Conservation (phyloP, 1,139 yeast species). For the Saccharomyces hybrid region DNA sequence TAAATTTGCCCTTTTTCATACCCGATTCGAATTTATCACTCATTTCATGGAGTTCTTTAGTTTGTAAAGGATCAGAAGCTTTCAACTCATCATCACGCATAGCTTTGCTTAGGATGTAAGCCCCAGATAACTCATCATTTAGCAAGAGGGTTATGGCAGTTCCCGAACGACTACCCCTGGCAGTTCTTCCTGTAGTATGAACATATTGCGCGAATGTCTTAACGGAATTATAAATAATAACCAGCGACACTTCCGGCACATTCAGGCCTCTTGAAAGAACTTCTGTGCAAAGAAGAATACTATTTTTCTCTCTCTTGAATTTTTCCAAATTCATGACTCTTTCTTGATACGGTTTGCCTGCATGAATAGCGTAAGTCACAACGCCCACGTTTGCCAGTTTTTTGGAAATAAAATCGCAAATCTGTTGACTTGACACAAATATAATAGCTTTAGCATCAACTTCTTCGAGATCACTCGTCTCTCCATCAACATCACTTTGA, state of each 20-base stretch:
- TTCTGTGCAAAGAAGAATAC: slow-evolving; percentile 78
- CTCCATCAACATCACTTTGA: slow-evolving; percentile 25
- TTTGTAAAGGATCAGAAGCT: slow-evolving; percentile 35
- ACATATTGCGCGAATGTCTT: slow-evolving; percentile 93
- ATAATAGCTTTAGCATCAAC: slow-evolving; percentile 54
- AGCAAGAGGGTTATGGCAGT: slow-evolving; percentile 66
- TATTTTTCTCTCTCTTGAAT: slow-evolving; percentile 52
- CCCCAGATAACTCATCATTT: slow-evolving; percentile 52
- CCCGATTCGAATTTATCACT: slow-evolving; percentile 53
- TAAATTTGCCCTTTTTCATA: slow-evolving; percentile 63
- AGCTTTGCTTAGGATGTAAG: slow-evolving; percentile 62
- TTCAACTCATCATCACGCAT: slow-evolving; percentile 45
- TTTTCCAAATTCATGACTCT: slow-evolving; percentile 68
- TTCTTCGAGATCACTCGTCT: slow-evolving; percentile 12
- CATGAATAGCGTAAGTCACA: slow-evolving; percentile 68
- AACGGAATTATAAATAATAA: slow-evolving; percentile 83
- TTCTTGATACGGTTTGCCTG: slow-evolving; percentile 86
- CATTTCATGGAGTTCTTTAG: slow-evolving; percentile 38
- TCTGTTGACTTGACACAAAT: slow-evolving; percentile 80
- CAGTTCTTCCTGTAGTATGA: slow-evolving; percentile 95
- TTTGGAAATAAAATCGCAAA: slow-evolving; percentile 64
- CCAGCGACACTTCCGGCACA: slow-evolving; percentile 73
- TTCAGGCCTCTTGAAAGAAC: slow-evolving; percentile 93
- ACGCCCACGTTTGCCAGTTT: slow-evolving; percentile 52
- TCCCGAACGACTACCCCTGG: slow-evolving; percentile 80